These are phyloP conservation scores for Phytopythium kandeliae DNA, from an alignment of 352 stramenopile species.

Conservation along the genomic window DNA sequence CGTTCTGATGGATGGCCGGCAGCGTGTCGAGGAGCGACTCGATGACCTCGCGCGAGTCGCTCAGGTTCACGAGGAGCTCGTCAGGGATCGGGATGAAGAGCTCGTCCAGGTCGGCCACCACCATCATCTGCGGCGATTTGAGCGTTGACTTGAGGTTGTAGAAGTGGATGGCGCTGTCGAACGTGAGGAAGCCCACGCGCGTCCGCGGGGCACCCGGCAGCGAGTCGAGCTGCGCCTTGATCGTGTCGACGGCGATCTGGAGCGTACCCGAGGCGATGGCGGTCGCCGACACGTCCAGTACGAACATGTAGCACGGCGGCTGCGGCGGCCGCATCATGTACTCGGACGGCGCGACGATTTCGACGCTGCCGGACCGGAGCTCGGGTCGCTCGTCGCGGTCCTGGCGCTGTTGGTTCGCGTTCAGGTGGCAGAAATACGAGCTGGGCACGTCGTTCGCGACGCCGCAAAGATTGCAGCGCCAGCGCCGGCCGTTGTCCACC, in stretches of 20 bases:
- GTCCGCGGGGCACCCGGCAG: constrained; percentile 66
- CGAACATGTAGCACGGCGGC: constrained; percentile 86
- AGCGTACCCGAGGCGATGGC: constrained; percentile 68
- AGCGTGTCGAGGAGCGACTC: constrained; percentile 95
- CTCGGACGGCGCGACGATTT: constrained; percentile 83
- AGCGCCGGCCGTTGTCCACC: constrained; percentile 85
- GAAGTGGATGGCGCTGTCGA: constrained; percentile 83
- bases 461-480: constrained; percentile 87
- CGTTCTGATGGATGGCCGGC: constrained; percentile 86
- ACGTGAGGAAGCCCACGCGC: constrained; percentile 84
- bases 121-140: constrained; percentile 87
- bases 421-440: constrained; percentile 98
- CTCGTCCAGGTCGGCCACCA: constrained; percentile 83
- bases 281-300: constrained; percentile 83
- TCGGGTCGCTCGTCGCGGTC: constrained; percentile 91
- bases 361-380: constrained; percentile 65
- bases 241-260: constrained; percentile 66
- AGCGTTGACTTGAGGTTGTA: constrained; percentile 88
- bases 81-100: constrained; percentile 92
- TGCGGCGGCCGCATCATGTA: constrained; percentile 90
- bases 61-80: constrained; percentile 98
- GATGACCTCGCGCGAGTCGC: constrained; percentile 91
- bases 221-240: constrained; percentile 78
- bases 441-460: constrained; percentile 89
- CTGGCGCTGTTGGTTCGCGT: constrained; percentile 90